These are phyloP conservation scores for Trichoderma koningii DNA, from an alignment of 2,329 filamentous ascomycete species.

Conservation along the genomic window DNA sequence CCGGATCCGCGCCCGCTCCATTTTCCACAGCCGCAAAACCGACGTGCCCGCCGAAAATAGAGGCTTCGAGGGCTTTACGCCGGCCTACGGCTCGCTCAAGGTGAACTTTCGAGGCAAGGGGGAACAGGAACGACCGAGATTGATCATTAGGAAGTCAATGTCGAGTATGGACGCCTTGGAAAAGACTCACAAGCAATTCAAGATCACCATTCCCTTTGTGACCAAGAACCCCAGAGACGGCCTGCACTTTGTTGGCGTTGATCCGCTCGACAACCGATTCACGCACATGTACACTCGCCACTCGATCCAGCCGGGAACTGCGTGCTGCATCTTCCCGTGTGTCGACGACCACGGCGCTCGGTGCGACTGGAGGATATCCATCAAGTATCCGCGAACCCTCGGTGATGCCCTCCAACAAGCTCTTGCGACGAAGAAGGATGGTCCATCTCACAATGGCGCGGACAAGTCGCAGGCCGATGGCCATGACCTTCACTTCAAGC, in stretches of 20 bases:
- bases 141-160: slow-evolving; percentile 50
- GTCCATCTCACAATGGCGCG: slow-evolving; percentile 35
- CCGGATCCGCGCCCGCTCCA: slow-evolving; percentile 63
- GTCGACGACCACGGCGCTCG: slow-evolving; percentile 81
- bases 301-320: slow-evolving; percentile 73
- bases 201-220: slow-evolving; percentile 71
- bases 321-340: slow-evolving; percentile 89
- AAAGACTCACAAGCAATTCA: slow-evolving; percentile 49
- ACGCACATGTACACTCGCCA: slow-evolving; percentile 91
- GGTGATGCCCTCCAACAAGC: slow-evolving; percentile 69
- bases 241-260: slow-evolving; percentile 85
- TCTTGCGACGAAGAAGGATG: slow-evolving; percentile 45
- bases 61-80: slow-evolving; percentile 57
- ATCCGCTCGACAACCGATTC: slow-evolving; percentile 77
- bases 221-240: slow-evolving; percentile 79
- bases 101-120: slow-evolving; percentile 47
- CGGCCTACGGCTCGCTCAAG: slow-evolving; percentile 56
- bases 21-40: slow-evolving; percentile 53
- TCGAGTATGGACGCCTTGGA: slow-evolving; percentile 38
- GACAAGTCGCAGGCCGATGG: slow-evolving; percentile 46
- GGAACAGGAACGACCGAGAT: slow-evolving; percentile 44
- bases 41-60: slow-evolving; percentile 59
- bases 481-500: slow-evolving; percentile 47
- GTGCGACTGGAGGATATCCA: slow-evolving; percentile 84
- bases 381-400: slow-evolving; percentile 82